Evolutionary conservation across 805 yeast species (phyloP).

Genomic region (Barnettozyma sucrosica): DNA sequence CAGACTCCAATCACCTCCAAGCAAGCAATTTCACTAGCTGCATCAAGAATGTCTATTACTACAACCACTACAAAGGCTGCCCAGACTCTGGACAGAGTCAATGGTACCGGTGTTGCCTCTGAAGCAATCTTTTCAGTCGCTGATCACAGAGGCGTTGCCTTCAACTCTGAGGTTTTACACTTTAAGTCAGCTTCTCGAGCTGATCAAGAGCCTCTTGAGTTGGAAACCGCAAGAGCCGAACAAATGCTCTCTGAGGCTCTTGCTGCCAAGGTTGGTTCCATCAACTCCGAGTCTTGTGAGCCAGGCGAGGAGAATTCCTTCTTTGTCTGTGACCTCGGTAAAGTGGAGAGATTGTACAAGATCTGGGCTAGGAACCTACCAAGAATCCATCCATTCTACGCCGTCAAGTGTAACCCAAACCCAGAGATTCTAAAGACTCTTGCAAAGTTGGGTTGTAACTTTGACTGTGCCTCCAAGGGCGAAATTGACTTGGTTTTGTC

Average conservation of each 20-base stretch:
- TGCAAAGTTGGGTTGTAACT: slow-evolving; percentile 60
- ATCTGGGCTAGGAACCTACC: slow-evolving; percentile 68
- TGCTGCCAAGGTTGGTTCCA: slow-evolving; percentile 31
- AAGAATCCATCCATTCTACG: slow-evolving; percentile 79
- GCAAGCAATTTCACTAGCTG: not conserved
- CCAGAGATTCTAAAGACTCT: slow-evolving; percentile 49
- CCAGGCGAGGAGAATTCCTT: slow-evolving; percentile 84
- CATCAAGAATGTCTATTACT: slow-evolving; percentile 17
- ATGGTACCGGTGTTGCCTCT: not conserved
- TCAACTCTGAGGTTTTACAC: not conserved
- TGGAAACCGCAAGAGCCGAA: slow-evolving; percentile 30
- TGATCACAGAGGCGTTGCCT: not conserved
- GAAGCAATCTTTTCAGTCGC: not conserved
- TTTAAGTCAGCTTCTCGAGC: not conserved
- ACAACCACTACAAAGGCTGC: slow-evolving; percentile 11
- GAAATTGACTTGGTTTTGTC: slow-evolving; percentile 68
- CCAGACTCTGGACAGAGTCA: slow-evolving; percentile 1
- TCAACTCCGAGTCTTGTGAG: slow-evolving; percentile 54
- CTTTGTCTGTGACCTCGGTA: slow-evolving; percentile 80
- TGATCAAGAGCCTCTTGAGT: slow-evolving; percentile 4
- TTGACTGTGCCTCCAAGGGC: slow-evolving; percentile 88
- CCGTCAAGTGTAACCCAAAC: slow-evolving; percentile 91
- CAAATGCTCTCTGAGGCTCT: slow-evolving; percentile 36
- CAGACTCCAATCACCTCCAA: slow-evolving; percentile 11
- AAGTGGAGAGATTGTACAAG: slow-evolving; percentile 52